Conservation (phyloP, 306 rosid genomes). For the Nissolia schottii region DNA sequence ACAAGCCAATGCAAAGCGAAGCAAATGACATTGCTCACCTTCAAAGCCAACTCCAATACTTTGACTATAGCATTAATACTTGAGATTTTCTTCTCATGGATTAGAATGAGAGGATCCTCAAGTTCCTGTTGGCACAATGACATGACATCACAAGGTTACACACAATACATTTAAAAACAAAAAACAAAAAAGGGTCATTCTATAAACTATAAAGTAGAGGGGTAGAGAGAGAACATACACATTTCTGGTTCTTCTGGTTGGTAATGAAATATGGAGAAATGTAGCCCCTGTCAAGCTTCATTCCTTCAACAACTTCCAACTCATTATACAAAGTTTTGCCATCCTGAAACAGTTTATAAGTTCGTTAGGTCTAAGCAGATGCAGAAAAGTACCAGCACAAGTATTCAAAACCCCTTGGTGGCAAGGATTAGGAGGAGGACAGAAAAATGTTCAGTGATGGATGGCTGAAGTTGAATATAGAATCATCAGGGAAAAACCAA, state of each 20-base stretch:
- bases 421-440: neutral
- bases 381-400: neutral
- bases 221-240: conserved; percentile 50
- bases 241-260: conserved; percentile 89
- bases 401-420: neutral
- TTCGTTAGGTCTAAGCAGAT: neutral
- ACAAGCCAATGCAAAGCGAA: conserved; percentile 2
- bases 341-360: conserved; percentile 56
- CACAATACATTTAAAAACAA: neutral
- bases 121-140: conserved; percentile 58
- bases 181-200: neutral
- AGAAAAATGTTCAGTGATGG: neutral
- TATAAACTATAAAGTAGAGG: neutral
- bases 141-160: neutral
- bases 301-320: conserved; percentile 98
- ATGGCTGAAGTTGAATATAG: neutral
- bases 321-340: conserved; percentile 88
- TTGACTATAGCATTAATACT: conserved; percentile 75
- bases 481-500: neutral
- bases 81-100: conserved; percentile 98
- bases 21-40: conserved; percentile 40
- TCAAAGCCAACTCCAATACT: conserved; percentile 89
- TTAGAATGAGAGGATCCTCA: conserved; percentile 88
- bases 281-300: conserved; percentile 96
- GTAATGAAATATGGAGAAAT: conserved; percentile 93